Evolutionary conservation across 352 stramenopile species (phyloP).

Genomic region (Chrysophaeum taylorii): DNA sequence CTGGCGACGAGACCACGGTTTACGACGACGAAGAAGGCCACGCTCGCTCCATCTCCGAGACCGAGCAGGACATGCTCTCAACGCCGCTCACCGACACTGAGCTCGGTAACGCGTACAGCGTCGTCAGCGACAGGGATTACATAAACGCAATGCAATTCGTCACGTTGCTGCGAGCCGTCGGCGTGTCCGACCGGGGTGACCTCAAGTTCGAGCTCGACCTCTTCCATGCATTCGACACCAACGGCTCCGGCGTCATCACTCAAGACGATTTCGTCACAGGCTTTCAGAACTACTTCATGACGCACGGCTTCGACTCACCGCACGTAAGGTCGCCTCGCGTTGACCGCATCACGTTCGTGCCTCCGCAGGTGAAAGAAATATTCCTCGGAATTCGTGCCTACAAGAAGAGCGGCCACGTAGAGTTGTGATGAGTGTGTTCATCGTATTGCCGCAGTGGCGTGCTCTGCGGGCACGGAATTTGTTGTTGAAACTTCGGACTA

Average conservation of each 20-base stretch:
- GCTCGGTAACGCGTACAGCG: background rate
- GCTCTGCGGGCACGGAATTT: too few species aligned
- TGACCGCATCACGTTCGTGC: background rate
- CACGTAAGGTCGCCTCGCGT: background rate
- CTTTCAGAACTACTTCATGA: background rate
- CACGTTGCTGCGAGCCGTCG: background rate
- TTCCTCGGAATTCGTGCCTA: background rate
- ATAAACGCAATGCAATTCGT: slow-evolving; percentile 5
- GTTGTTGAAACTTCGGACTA: too few species aligned
- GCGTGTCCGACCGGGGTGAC: background rate
- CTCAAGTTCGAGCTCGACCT: slow-evolving; percentile 8
- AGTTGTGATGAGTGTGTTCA: too few species aligned
- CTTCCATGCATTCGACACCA: background rate
- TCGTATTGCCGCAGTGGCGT: too few species aligned
- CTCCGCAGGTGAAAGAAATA: background rate
- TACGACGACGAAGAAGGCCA: background rate
- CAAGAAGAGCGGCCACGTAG: background rate
- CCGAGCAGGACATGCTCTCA: background rate
- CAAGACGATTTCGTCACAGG: background rate
- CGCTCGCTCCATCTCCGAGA: background rate
- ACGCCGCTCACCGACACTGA: background rate
- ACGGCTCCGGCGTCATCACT: background rate
- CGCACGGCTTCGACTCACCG: background rate
- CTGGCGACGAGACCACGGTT: too few species aligned
- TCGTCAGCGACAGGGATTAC: background rate